A percentile compares a stretch with the other conserved stretches of the same genome.
phyloP scores from a whole-genome alignment of 495 filamentous ascomycete species.

The Aspergillus saccharolyticus region DNA sequence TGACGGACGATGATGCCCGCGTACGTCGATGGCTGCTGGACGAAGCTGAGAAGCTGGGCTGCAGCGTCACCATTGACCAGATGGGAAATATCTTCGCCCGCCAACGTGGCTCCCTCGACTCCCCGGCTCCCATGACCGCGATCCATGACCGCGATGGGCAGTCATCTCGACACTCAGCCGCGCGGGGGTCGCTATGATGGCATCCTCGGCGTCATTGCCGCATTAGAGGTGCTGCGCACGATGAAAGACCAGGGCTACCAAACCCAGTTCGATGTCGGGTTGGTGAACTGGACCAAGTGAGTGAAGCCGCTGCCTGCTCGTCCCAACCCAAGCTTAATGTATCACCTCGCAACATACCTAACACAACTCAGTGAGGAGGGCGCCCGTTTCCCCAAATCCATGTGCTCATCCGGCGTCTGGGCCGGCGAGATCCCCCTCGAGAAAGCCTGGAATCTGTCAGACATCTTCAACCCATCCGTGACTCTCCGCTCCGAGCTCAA shows the following conservation, averaged over 20 bases:
- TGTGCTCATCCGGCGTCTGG: conserved; percentile 73
- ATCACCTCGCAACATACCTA: background rate
- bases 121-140: conserved; percentile 34
- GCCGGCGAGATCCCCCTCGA: conserved; percentile 56
- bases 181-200: conserved; percentile 69
- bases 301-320: too few relatives aligned
- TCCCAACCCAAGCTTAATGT: too few relatives aligned
- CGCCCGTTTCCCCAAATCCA: conserved; percentile 71
- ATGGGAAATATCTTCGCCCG: conserved; percentile 73
- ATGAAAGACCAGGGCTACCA: conserved; percentile 59
- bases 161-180: conserved; percentile 57
- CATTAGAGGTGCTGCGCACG: conserved; percentile 61
- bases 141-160: conserved; percentile 45
- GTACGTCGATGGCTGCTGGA: conserved; percentile 67
- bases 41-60: conserved; percentile 56
- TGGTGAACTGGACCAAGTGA: conserved; percentile 72
- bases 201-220: conserved; percentile 64
- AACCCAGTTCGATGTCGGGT: conserved; percentile 60
- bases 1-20: conserved; percentile 61
- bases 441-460: conserved; percentile 52
- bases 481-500: conserved; percentile 51
- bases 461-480: conserved; percentile 51
- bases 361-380: conserved; percentile 55
- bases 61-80: conserved; percentile 51
- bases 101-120: conserved; percentile 45